Percentiles rank a stretch among this genome's conserved stretches.
Evolutionary conservation across 352 stramenopile species (phyloP).

Genomic region (Phytopythium oedochilum): DNA sequence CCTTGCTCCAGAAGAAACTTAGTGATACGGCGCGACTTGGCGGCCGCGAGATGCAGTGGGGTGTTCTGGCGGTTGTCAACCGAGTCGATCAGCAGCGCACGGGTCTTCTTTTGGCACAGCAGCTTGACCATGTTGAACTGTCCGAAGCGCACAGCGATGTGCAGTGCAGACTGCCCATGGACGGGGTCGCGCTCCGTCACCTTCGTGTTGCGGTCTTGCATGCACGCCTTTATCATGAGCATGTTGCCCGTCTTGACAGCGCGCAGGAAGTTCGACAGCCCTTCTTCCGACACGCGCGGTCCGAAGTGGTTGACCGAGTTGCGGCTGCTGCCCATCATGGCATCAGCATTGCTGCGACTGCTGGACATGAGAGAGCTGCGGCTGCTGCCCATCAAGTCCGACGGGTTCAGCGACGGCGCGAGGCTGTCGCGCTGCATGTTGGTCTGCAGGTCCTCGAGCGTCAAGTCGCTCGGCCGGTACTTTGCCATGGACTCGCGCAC

Average conservation of each 20-base stretch:
- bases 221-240: slow-evolving; percentile 38
- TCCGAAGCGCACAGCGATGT: slow-evolving; percentile 75
- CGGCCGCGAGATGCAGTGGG: slow-evolving; percentile 68
- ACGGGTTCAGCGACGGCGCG: slow-evolving; percentile 14
- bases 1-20: slow-evolving; percentile 78
- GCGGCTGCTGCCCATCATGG: slow-evolving; percentile 24
- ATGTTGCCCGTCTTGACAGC: slow-evolving; percentile 67
- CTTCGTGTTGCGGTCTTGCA: slow-evolving; percentile 59
- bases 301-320: slow-evolving; percentile 41
- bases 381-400: slow-evolving; percentile 17
- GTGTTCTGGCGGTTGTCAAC: slow-evolving; percentile 76
- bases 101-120: slow-evolving; percentile 61
- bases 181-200: slow-evolving; percentile 59
- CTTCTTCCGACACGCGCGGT: slow-evolving; percentile 46
- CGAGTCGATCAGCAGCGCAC: slow-evolving; percentile 56
- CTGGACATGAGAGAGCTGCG: slow-evolving; percentile 31
- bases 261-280: slow-evolving; percentile 53
- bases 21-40: slow-evolving; percentile 78
- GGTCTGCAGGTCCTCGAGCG: slow-evolving; percentile 34
- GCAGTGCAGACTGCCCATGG: slow-evolving; percentile 72
- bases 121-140: slow-evolving; percentile 70
- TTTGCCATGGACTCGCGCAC: slow-evolving; percentile 67
- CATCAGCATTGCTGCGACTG: slow-evolving; percentile 11
- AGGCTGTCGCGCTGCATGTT: slow-evolving; percentile 59
- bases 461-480: slow-evolving; percentile 65